These are phyloP conservation scores for Sutorius australiensis DNA, from an alignment of 768 basidiomycete species.

Conservation along the genomic window DNA sequence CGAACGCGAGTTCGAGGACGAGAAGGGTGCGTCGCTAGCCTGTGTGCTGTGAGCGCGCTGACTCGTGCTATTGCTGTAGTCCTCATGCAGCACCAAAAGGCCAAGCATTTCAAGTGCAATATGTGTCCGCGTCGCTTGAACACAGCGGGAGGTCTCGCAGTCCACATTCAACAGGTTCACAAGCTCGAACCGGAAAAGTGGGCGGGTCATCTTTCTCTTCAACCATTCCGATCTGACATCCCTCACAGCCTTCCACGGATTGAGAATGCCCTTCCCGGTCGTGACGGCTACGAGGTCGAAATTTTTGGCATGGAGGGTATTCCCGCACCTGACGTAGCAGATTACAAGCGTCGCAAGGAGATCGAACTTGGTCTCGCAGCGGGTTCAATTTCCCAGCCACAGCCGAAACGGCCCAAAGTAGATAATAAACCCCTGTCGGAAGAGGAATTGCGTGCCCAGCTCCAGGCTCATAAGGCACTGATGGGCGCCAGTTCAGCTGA, in stretches of 20 bases:
- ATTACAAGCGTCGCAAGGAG: slow-evolving; percentile 94
- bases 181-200: slow-evolving; percentile 92
- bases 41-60: background rate
- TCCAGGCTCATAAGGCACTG: slow-evolving; percentile 85
- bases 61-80: slow-evolving; percentile 40
- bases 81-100: slow-evolving; percentile 98
- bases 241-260: slow-evolving; percentile 69
- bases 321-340: slow-evolving; percentile 88
- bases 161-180: slow-evolving; percentile 98
- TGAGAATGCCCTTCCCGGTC: slow-evolving; percentile 92
- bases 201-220: slow-evolving; percentile 1
- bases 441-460: slow-evolving; percentile 78
- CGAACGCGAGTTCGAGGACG: slow-evolving; percentile 99
- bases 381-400: slow-evolving; percentile 78
- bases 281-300: slow-evolving; percentile 97
- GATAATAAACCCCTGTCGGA: slow-evolving; percentile 77
- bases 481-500: slow-evolving; percentile 63
- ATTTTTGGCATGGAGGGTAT: slow-evolving; percentile 99
- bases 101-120: slow-evolving; percentile 98
- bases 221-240: slow-evolving; percentile 9
- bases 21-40: slow-evolving; percentile 66
- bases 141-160: slow-evolving; percentile 95
- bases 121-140: slow-evolving; percentile 95
- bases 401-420: slow-evolving; percentile 74
- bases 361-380: slow-evolving; percentile 85